Base-by-base conservation (phyloP, 2,329 filamentous ascomycete genomes). In the Colletotrichum melonis region DNA sequence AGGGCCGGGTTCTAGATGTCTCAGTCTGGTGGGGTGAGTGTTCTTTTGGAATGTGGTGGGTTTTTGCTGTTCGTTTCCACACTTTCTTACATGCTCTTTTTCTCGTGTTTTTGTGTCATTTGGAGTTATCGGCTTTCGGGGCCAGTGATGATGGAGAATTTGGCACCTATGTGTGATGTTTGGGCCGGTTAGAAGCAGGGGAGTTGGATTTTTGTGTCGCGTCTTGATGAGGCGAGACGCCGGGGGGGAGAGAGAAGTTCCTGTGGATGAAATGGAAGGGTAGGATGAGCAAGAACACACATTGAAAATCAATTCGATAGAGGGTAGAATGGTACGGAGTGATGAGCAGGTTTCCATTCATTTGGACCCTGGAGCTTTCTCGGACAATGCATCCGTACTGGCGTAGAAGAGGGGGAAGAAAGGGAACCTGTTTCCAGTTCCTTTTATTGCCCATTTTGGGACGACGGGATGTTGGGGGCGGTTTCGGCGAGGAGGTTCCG, bases 21-120 rank as follows among this genome's bases (percentile, higher is more conserved):
- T 73, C 66, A 73, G 67, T 57, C n/a, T 64, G 35, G 70, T 73
- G 70, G 67, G 60, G 60, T 32, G 38, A 14, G 35, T 19, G 5
- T 57, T 16, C 28, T 26, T 52, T 19, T 35, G 28, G 28, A 6
- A 6, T 30, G 28, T 30, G 28, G 28, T 30, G 28, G 28, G 28
- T 5, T 38, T 42, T 42, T 19, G 38, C 0, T 42, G 9, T 32
- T 12, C 11, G 3, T 63, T 49, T 55, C 16, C 67, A 35, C 49
- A 28, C 26, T 54, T 42, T 38, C 24, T 54, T 12, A 19, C 3
- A 46, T 7, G 42, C 42, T 49, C n/a, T 16, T 28, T 42, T 22
- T 4, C 32, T 49, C 26, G 14, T 16, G 9, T 19, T 6, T 12
- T 12, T 38, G 11, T 12, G n/a, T 12, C 19, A 3, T 38, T 12